A percentile compares a stretch with the other conserved stretches of the same genome.
Conservation (phyloP, 2,329 filamentous ascomycete genomes). For the Dactylellina haptotyla region DNA sequence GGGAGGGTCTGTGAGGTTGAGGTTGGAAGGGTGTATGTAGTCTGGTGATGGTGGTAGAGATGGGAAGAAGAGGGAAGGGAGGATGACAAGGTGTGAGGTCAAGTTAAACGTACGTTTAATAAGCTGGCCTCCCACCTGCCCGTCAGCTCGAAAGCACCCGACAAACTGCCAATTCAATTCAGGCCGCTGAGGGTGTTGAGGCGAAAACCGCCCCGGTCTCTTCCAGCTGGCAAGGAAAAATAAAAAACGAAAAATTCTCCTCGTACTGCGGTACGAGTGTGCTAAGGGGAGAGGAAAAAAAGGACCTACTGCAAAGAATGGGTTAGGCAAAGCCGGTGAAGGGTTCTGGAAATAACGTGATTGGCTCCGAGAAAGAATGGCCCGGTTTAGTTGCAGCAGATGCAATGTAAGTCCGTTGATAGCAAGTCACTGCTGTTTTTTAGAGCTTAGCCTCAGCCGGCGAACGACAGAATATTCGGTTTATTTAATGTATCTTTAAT, state of each 20-base stretch:
- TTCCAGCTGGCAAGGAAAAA: conserved; percentile 20
- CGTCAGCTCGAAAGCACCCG: conserved; percentile 53
- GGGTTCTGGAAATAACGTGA: conserved; percentile 17
- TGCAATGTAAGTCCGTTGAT: conserved; percentile 16
- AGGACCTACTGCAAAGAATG: not conserved
- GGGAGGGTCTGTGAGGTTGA: not conserved
- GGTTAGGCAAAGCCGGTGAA: not conserved
- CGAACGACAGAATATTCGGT: not conserved
- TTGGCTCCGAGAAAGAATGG: not conserved
- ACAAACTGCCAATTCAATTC: conserved; percentile 3
- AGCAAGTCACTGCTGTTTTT: conserved; percentile 11
- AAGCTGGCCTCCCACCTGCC: conserved; percentile 17
- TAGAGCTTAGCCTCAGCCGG: conserved; percentile 7
- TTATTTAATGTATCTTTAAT: no score
- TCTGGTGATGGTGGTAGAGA: conserved; percentile 11
- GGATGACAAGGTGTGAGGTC: conserved; percentile 8
- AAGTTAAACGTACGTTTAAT: conserved; percentile 11
- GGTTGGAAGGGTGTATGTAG: no score
- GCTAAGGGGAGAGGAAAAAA: no score
- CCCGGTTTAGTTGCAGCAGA: conserved; percentile 6
- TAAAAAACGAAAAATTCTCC: conserved; percentile 9
- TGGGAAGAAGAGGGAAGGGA: not conserved
- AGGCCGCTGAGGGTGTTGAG: not conserved
- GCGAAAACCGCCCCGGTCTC: conserved; percentile 18
- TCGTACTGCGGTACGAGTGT: conserved; percentile 1